phyloP scores from a whole-genome alignment of 2,329 filamentous ascomycete species.

The Leptographium galeiforme region DNA sequence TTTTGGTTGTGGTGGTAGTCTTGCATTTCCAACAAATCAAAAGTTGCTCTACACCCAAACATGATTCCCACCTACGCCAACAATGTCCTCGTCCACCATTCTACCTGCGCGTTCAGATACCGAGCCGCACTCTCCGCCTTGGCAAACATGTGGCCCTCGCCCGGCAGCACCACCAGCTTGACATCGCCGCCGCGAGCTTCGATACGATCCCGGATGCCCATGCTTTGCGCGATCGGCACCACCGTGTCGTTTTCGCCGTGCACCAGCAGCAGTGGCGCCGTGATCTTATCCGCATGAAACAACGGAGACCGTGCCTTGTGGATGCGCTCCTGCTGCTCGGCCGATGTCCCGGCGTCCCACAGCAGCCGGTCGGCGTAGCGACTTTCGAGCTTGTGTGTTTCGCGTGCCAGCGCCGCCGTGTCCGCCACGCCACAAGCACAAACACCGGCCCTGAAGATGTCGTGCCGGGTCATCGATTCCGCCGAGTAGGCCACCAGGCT shows the following conservation, averaged over 20 bases:
- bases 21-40: not conserved
- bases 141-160: conserved; percentile 37
- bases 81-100: conserved; percentile 31
- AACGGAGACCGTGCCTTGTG: conserved; percentile 34
- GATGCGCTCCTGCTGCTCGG: conserved; percentile 24
- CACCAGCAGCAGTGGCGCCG: conserved; percentile 38
- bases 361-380: conserved; percentile 35
- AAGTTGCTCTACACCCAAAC: not conserved
- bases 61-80: conserved; percentile 9
- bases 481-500: conserved; percentile 30
- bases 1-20: too few species aligned
- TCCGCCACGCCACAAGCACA: conserved; percentile 38
- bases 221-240: conserved; percentile 43
- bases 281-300: conserved; percentile 32
- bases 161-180: conserved; percentile 30
- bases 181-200: conserved; percentile 27
- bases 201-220: conserved; percentile 35
- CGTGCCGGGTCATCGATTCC: not conserved
- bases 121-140: conserved; percentile 24
- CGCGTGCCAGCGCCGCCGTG: conserved; percentile 27
- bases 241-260: conserved; percentile 42
- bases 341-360: conserved; percentile 17
- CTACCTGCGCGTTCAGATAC: conserved; percentile 30
- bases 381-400: conserved; percentile 44
- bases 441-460: conserved; percentile 33